Evolutionary conservation across 176 grass and related monocot genomes (phyloP), one percentile per base, ranked within the genome.

Genomic region (Elaeis guineensis): DNA sequence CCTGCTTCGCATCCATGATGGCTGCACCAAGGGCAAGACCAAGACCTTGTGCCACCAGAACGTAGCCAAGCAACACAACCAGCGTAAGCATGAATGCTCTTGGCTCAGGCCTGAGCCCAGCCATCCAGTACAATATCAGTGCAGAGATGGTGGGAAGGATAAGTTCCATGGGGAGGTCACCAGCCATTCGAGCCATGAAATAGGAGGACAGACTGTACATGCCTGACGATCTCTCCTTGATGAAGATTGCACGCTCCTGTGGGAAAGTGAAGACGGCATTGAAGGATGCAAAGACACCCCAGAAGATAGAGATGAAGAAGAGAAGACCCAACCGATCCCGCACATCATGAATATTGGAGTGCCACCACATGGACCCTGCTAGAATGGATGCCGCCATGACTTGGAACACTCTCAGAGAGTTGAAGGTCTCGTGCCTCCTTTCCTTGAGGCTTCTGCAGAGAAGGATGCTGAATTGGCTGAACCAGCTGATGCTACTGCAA

Each of bases 281-380:
- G 84, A 98, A 98, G 62, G 88, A 93, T 21, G 94, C 79, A 75
- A 93, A 98, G 35, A 98, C 94, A 4, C 94, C 94, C 94, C 94
- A 98, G 76, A 98, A 98, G 77, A 98, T 98, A 82, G 88, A 81
- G 49, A 98, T 66, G 88, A 98, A 98, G 75, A 98, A 98, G 79
- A 98, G 88, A 5, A 98, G 88, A 6, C 94, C 94, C 16, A 98
- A 77, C 3, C 94, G 79, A 76, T 98, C 94, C 25, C 72, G 64
- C 26, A 89, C 77, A 26, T 66, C 75, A 6, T 18, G 2, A 18
- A 84, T 61, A 62, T 73, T 83, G 8, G 94, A 98, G 1, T 79
- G 94, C 87, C 89, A 98, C 94, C 94, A 98, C 94, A 98, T 92
- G 19, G 75, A 69, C 0, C 94, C 93, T 0, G 93, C 79, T 0